Conservation (phyloP, 2,329 filamentous ascomycete genomes). For the Aspergillus glaucus region DNA sequence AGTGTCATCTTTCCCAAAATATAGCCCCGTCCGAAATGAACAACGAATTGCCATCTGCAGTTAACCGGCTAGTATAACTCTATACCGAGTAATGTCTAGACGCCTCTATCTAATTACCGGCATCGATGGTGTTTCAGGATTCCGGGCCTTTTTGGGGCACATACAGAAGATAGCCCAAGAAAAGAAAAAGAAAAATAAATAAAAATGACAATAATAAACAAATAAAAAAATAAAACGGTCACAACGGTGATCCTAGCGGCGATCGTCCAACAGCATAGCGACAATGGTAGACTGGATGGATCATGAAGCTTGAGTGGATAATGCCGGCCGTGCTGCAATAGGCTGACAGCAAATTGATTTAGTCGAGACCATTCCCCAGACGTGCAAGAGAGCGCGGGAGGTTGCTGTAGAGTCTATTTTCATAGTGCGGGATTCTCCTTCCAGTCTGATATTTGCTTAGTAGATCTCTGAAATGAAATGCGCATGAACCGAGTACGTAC, state of each 20-base stretch:
- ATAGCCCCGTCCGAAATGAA: no score
- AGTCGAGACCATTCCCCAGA: slow-evolving; percentile 10
- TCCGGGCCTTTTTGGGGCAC: no score
- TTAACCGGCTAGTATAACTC: no score
- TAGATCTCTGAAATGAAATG: no score
- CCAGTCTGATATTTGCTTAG: not conserved
- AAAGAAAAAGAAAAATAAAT: not conserved
- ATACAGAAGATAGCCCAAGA: not conserved
- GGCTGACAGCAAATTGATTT: slow-evolving; percentile 9
- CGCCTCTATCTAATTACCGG: not conserved
- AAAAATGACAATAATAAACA: not conserved
- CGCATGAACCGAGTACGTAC: no score
- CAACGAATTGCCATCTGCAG: no score
- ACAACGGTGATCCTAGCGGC: slow-evolving; percentile 26
- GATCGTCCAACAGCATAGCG: slow-evolving; percentile 19
- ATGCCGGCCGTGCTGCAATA: slow-evolving; percentile 4
- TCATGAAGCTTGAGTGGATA: slow-evolving; percentile 21
- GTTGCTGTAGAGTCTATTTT: not conserved
- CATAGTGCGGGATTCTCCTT: not conserved
- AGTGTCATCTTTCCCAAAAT: no score
- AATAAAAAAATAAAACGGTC: slow-evolving; percentile 3
- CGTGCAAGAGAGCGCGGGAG: not conserved
- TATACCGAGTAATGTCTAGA: no score
- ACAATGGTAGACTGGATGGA: slow-evolving; percentile 5
- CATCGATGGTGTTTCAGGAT: not conserved